A percentile compares a stretch with the other conserved stretches of the same genome.
phyloP scores from a whole-genome alignment of 2,329 filamentous ascomycete genomes.

The Metarhizium sp. region DNA sequence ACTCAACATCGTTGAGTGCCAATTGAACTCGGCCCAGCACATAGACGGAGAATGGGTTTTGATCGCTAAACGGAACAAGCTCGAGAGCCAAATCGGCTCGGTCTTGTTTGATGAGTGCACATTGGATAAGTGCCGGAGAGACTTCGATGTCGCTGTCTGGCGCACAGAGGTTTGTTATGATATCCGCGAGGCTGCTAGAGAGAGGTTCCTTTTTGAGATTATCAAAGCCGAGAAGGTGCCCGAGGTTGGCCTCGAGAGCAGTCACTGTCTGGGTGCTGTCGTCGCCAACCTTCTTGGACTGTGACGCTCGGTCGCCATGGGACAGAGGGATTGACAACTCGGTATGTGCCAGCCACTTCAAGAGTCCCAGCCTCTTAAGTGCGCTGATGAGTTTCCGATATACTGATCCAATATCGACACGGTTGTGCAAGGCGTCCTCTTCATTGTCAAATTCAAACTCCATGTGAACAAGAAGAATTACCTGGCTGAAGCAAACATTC shows the following conservation, averaged over 20 bases:
- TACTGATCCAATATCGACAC: slow-evolving; percentile 57
- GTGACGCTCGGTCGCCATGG: slow-evolving; percentile 25
- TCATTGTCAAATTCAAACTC: slow-evolving; percentile 71
- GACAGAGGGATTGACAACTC: slow-evolving; percentile 42
- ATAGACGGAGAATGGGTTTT: slow-evolving; percentile 62
- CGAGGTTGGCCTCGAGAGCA: slow-evolving; percentile 49
- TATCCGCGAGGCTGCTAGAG: slow-evolving; percentile 53
- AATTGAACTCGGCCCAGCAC: slow-evolving; percentile 75
- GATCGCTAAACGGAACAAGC: slow-evolving; percentile 44
- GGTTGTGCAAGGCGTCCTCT: slow-evolving; percentile 52
- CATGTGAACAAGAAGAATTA: slow-evolving; percentile 79
- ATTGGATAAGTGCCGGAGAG: slow-evolving; percentile 51
- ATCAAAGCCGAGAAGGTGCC: slow-evolving; percentile 53
- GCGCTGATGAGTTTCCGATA: slow-evolving; percentile 62
- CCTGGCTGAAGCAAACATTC: slow-evolving; percentile 68
- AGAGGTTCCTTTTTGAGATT: slow-evolving; percentile 41
- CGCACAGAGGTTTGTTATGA: slow-evolving; percentile 57
- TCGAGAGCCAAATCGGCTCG: slow-evolving; percentile 51
- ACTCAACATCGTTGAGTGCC: slow-evolving; percentile 61
- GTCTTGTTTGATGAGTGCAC: slow-evolving; percentile 49
- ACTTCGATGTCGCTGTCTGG: slow-evolving; percentile 57
- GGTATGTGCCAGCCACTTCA: slow-evolving; percentile 57
- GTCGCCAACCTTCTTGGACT: slow-evolving; percentile 29
- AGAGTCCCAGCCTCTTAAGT: slow-evolving; percentile 64
- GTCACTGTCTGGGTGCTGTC: slow-evolving; percentile 43